A percentile compares a stretch with the other conserved stretches of the same genome.
Conservation (phyloP, 2,329 filamentous ascomycete species). For the Chrysosphaeria jannelii region DNA sequence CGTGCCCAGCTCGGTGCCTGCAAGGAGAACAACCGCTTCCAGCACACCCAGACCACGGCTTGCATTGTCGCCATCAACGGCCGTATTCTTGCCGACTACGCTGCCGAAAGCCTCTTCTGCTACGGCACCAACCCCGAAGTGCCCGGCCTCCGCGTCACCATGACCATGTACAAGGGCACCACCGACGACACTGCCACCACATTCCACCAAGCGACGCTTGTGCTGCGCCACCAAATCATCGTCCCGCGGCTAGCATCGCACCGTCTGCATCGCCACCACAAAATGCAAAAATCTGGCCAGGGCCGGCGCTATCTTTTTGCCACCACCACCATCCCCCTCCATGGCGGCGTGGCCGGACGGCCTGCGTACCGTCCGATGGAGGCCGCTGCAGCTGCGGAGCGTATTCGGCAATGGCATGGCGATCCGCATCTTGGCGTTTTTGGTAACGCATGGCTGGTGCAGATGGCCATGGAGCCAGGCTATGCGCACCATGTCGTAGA, state of each 20-base stretch:
- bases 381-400: constrained; percentile 1
- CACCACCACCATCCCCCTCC: constrained; percentile 4
- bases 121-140: constrained; percentile 4
- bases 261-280: constrained; percentile 1
- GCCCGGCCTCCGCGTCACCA: constrained; percentile 4
- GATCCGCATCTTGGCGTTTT: constrained; percentile 4
- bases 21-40: constrained; percentile 5
- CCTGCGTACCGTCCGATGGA: constrained; percentile 4
- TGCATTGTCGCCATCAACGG: constrained; percentile 5
- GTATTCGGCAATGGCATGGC: constrained; percentile 4
- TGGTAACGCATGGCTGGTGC: constrained; percentile 5
- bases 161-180: constrained; percentile 3
- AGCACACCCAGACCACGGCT: constrained; percentile 5
- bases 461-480: constrained; percentile 3
- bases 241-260: constrained; percentile 1
- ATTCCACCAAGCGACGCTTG: constrained; percentile 1
- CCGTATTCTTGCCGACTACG: constrained; percentile 3
- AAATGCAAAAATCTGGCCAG: too few species aligned
- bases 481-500: constrained; percentile 3
- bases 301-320: constrained; percentile 3
- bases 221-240: constrained; percentile 4
- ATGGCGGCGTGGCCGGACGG: constrained; percentile 2
- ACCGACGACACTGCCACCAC: background rate
- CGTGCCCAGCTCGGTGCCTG: constrained; percentile 4
- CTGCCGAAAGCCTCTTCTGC: constrained; percentile 3